Percentiles rank a stretch among this genome's conserved stretches.
Evolutionary conservation across 2,329 filamentous ascomycete species (phyloP).

Genomic region (Cladobotryum mycophilum): DNA sequence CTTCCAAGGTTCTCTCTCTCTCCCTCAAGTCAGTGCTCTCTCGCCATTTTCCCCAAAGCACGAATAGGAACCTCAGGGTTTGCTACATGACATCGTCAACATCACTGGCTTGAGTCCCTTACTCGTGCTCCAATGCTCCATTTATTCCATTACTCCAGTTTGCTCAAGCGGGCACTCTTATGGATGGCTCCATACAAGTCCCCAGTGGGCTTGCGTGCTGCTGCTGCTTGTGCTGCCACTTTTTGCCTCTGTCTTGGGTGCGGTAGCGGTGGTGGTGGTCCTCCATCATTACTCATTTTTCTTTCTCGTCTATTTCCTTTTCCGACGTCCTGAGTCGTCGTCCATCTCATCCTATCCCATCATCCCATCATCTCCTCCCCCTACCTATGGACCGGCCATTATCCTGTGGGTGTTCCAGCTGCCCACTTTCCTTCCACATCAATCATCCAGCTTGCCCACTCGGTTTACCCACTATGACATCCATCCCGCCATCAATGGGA

Average conservation of each 20-base stretch:
- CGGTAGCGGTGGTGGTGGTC: no score
- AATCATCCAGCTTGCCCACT: no score
- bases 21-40: no score
- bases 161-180: no score
- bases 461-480: neutral
- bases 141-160: no score
- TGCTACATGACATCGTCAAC: neutral
- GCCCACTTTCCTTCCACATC: neutral
- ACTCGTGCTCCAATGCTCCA: neutral
- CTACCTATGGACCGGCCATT: neutral
- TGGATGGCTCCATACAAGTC: no score
- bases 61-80: neutral
- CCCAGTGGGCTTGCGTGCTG: no score
- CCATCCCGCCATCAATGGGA: no score
- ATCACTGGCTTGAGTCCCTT: neutral
- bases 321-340: constrained; percentile 2
- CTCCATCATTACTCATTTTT: no score
- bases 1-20: no score
- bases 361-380: neutral
- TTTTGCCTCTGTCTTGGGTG: neutral
- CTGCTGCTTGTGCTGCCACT: no score
- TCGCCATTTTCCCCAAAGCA: neutral
- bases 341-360: no score
- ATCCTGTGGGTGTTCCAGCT: neutral
- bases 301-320: neutral